Conservation (phyloP, 495 filamentous ascomycete species). For the Aspergillus ostianus region DNA sequence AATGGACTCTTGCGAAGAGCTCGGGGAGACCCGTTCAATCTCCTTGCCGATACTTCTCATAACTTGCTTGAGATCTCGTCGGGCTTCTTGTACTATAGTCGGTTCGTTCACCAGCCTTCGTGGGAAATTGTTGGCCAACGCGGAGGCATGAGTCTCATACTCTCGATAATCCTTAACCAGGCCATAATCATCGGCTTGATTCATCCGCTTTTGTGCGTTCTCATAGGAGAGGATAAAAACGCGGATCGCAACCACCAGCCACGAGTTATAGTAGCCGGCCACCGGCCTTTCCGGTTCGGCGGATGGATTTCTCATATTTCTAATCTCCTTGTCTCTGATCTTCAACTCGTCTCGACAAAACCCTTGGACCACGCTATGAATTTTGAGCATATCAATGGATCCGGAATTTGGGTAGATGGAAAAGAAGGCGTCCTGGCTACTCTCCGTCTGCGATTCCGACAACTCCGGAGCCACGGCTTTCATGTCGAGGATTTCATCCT, state of each 20-base stretch:
- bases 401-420: conserved; percentile 45
- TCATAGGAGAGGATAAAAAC: conserved; percentile 65
- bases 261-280: conserved; percentile 47
- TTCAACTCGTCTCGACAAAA: conserved; percentile 71
- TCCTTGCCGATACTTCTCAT: conserved; percentile 54
- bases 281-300: conserved; percentile 13
- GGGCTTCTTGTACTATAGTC: conserved; percentile 43
- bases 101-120: conserved; percentile 29
- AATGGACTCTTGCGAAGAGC: conserved; percentile 46
- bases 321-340: conserved; percentile 47
- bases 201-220: conserved; percentile 57
- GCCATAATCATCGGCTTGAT: conserved; percentile 53
- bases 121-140: conserved; percentile 44
- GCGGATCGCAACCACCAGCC: conserved; percentile 59
- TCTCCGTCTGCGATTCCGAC: conserved; percentile 42
- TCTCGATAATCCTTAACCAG: conserved; percentile 69
- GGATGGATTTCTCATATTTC: conserved; percentile 18
- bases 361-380: conserved; percentile 77
- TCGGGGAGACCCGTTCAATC: conserved; percentile 55
- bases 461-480: conserved; percentile 29
- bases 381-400: conserved; percentile 64
- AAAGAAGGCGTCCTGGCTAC: conserved; percentile 47
- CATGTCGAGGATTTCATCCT: conserved; percentile 18
- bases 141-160: conserved; percentile 65
- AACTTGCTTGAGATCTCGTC: conserved; percentile 45